Base-by-base conservation (phyloP, 1,284 basidiomycete genomes). In the Wallemia hederae region DNA sequence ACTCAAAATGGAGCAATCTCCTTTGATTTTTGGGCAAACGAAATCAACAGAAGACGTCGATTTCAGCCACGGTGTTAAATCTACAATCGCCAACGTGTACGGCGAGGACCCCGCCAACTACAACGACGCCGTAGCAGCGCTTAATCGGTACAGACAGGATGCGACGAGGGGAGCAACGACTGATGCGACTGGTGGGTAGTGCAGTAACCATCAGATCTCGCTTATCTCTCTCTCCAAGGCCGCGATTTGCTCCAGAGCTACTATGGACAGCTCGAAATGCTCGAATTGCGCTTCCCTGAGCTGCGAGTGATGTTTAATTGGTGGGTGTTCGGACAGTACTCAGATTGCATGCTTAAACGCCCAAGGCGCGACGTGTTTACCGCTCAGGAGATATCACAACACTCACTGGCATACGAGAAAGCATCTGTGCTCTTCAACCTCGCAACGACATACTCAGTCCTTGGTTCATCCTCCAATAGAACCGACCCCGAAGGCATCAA, bases 361-460 rank as follows among this genome's bases (percentile, higher is more conserved):
- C n/a, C 1, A 64, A 75, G 75, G 89, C 78, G 83, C 66, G 94
- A 99, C 70, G 91, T 92, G 3, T 98, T 98, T 73, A 96, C 89
- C 55, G 77, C 76, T 73, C 94, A 96, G 71, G 76, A 83, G 62
- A 94, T 86, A 63, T 90, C 85, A 0, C 94, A 99, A 70, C 89
- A 88, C 0, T 92, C 90, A 24, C 82, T 98, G 62, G 94, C 94
- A 0, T 99, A 85, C 72, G 94, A 99, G 72, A 98, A 99, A 73
- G 94, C 94, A 0, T 94, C 87, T 60, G 80, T 97, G 66, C 84
- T 98, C 68, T 97, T 96, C 75, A 91, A 94, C 70, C 91, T 97
- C 66, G 88, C 91, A 1, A 79, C 84, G 1, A 92, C 90, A 0
- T 86, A 98, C 65, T 90, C 91, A 1, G 78, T 87, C 59, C 83